Base-by-base conservation (phyloP, 2,329 filamentous ascomycete species). In the Cladosporium sphaerospermum region DNA sequence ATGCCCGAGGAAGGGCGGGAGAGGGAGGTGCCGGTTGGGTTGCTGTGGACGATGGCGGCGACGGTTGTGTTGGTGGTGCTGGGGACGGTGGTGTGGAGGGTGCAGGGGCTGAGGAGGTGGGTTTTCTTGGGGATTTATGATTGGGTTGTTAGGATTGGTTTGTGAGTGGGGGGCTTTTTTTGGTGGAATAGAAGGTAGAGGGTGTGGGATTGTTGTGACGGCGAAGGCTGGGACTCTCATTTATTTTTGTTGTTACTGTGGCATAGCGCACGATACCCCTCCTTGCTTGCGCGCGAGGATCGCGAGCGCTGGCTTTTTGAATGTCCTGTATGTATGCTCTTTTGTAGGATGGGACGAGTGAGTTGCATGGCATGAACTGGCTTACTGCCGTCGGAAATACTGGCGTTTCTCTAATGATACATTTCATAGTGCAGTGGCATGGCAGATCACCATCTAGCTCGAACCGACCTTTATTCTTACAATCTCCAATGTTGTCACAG, bases 241-340 rank as follows among this genome's bases (percentile, higher is more conserved):
- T 28, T 28, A 28, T 28, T 28, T 28, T 5, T 7, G 23, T 28
- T 28, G 16, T 41, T 49, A 28, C 36, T 50, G n/a, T n/a, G 42
- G 47, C 39, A 50, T 50, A 43, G 47, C 47, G 47, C 14, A 50
- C 40, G 47, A 50, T 50, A 50, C 47, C 47, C 47, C 39, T 16
- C 23, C 23, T 28, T 28, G 23, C 23, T 28, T 28, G 23, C 23
- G 23, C 23, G 23, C 23, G 23, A 28, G 23, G 23, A 28, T 28
- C 23, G 23, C 23, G 23, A 28, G 23, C 23, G 23, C 23, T 28
- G 23, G 23, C 23, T 5, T 28, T 28, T 7, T 28, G 23, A 28
- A 28, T 28, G 23, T 28, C 23, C 23, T 28, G 3, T 5, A 28
- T 7, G 23, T 28, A 28, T 28, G 4, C 23, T 28, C 23, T 28